Evolutionary conservation across 208 protist genomes (phyloP), one percentile per base, ranked within the genome.

Genomic region (Trypanosoma boissoni): DNA sequence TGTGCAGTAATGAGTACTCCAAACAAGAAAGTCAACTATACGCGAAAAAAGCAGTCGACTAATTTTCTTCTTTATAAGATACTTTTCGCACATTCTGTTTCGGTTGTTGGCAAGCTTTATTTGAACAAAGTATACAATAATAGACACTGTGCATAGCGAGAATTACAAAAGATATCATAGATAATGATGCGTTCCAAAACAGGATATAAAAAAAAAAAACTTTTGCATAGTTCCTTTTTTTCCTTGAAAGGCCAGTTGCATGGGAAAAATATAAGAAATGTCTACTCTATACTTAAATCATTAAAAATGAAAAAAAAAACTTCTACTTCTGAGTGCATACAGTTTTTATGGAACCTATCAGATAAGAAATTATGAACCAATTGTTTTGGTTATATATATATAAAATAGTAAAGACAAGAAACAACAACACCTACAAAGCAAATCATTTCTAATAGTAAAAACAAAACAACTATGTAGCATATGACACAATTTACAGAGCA

Each of bases 371-470:
- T n/a, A n/a, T n/a, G n/a, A n/a, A n/a, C n/a, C n/a, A n/a, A n/a
- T n/a, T n/a, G n/a, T n/a, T n/a, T n/a, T n/a, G n/a, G n/a, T n/a
- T 34, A 65, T 42, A 58, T 45, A 55, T 34, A 72, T 52, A 63
- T 24, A 39, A 42, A 44, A 32, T 60, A 54, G 71, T 61, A 56
- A 34, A 55, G 52, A 72, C 24, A 63, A 52, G 58, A 12, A 32
- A 29, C 6, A 55, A 68, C n/a, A 58, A 64, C 6, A 59, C 45
- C 2, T 20, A 32, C 2, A 36, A 34, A 34, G 2, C 32, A 8
- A 8, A 31, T 51, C 12, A 5, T 51, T 51, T 51, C 12, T 51
- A n/a, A 31, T 24, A 61, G 12, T 23, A 66, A 64, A 48, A 74
- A 64, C 21, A 31, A 26, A 39, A 59, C 12, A n/a, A 28, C 6